phyloP scores from a whole-genome alignment of 2,329 filamentous ascomycete genomes.

The Penicillium sp. region DNA sequence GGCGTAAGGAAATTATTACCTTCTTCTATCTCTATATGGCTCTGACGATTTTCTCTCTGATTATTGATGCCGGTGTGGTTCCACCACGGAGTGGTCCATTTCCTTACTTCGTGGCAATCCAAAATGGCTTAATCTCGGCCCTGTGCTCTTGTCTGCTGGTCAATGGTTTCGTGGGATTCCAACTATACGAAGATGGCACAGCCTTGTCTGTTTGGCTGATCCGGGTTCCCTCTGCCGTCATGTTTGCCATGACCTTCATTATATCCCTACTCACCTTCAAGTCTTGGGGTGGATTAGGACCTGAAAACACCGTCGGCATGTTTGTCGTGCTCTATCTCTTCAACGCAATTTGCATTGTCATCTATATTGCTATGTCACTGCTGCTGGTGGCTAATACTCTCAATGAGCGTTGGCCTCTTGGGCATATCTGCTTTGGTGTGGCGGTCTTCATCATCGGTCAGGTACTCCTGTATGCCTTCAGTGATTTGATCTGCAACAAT shows the following conservation, averaged over 20 bases:
- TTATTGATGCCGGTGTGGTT: slow-evolving; percentile 89
- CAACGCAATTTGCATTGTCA: slow-evolving; percentile 79
- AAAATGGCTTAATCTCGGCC: slow-evolving; percentile 81
- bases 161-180: slow-evolving; percentile 98
- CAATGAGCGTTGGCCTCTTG: slow-evolving; percentile 92
- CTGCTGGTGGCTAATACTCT: slow-evolving; percentile 85
- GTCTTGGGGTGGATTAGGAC: slow-evolving; percentile 79
- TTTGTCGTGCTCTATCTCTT: slow-evolving; percentile 91
- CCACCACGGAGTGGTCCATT: slow-evolving; percentile 78
- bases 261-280: slow-evolving; percentile 92
- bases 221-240: slow-evolving; percentile 70
- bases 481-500: slow-evolving; percentile 76
- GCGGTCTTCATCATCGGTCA: slow-evolving; percentile 92
- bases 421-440: slow-evolving; percentile 84
- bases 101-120: slow-evolving; percentile 86
- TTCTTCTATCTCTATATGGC: slow-evolving; percentile 98
- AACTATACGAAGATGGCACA: slow-evolving; percentile 96
- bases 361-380: slow-evolving; percentile 86
- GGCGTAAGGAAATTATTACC: slow-evolving; percentile 70
- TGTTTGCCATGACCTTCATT: slow-evolving; percentile 83
- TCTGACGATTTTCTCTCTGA: slow-evolving; percentile 81
- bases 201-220: slow-evolving; percentile 91
- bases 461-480: slow-evolving; percentile 88
- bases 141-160: slow-evolving; percentile 87
- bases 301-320: slow-evolving; percentile 81